Percentiles rank a stretch among this genome's conserved stretches.
phyloP scores from a whole-genome alignment of 768 basidiomycete species.

The Dendrothele bispora region DNA sequence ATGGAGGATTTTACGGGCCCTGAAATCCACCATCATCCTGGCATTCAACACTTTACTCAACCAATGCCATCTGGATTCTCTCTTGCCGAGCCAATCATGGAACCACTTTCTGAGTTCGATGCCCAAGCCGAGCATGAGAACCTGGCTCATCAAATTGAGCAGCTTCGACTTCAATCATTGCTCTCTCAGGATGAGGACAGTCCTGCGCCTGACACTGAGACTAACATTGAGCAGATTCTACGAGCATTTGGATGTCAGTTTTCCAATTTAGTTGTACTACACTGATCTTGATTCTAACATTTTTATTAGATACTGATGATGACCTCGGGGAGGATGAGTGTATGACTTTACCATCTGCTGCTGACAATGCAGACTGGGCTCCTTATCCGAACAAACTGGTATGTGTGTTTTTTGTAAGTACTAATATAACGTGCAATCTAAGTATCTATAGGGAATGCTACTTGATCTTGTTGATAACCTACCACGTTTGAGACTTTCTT shows the following conservation, averaged over 20 bases:
- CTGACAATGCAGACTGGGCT: neutral
- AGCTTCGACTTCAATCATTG: too few species aligned
- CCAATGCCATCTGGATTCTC: neutral
- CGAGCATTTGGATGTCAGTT: too few species aligned
- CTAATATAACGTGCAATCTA: neutral
- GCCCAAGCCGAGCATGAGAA: too few species aligned
- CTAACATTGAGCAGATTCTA: too few species aligned
- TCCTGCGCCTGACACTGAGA: neutral
- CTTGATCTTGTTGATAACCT: constrained; percentile 14
- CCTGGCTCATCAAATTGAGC: too few species aligned
- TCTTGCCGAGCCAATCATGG: too few species aligned
- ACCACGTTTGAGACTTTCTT: constrained; percentile 12
- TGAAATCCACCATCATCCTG: neutral
- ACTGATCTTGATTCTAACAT: neutral
- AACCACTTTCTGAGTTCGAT: too few species aligned
- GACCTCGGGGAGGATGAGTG: neutral
- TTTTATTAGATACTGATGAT: neutral
- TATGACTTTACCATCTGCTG: neutral
- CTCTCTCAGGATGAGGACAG: too few species aligned
- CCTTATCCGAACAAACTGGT: constrained; percentile 2
- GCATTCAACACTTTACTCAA: neutral
- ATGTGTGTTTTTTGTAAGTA: neutral
- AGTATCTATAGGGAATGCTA: neutral
- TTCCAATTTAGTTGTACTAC: neutral
- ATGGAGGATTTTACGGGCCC: neutral